These are phyloP conservation scores for Dendrobium nobile DNA, from an alignment of 106 monocot species.

Conservation along the genomic window DNA sequence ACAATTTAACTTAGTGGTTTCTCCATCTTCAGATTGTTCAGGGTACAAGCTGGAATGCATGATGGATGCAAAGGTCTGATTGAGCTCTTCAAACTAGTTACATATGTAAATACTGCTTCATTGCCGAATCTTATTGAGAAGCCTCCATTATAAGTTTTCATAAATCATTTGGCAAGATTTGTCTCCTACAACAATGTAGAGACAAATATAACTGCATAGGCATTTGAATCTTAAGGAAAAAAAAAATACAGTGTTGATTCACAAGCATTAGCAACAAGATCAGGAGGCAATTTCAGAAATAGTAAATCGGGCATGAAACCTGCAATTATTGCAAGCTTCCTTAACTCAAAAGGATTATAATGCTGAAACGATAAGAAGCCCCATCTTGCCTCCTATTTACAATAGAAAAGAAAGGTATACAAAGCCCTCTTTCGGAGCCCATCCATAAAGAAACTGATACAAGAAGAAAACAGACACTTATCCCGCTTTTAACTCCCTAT, in stretches of 20 bases:
- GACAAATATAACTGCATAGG: not conserved
- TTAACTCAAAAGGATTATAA: not conserved
- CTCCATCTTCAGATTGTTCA: constrained; percentile 2
- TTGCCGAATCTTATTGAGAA: not conserved
- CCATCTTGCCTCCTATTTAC: not conserved
- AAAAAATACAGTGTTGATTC: not conserved
- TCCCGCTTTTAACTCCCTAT: not conserved
- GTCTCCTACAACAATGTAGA: not conserved
- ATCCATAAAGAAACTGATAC: not conserved
- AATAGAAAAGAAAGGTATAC: not conserved
- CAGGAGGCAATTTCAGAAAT: not conserved
- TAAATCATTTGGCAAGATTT: not conserved
- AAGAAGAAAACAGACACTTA: not conserved
- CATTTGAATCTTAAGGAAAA: not conserved
- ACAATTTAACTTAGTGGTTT: not conserved
- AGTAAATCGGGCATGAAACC: not conserved
- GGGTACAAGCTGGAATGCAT: constrained; percentile 1
- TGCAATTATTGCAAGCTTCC: not conserved
- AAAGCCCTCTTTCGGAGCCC: not conserved
- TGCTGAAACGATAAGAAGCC: not conserved
- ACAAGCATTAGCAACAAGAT: not conserved
- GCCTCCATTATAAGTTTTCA: not conserved
- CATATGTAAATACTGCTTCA: not conserved
- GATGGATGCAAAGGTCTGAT: not conserved
- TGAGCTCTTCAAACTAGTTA: not conserved